Conservation (phyloP, 2,329 filamentous ascomycete genomes). For the Scopulariopsis brevicaulis region DNA sequence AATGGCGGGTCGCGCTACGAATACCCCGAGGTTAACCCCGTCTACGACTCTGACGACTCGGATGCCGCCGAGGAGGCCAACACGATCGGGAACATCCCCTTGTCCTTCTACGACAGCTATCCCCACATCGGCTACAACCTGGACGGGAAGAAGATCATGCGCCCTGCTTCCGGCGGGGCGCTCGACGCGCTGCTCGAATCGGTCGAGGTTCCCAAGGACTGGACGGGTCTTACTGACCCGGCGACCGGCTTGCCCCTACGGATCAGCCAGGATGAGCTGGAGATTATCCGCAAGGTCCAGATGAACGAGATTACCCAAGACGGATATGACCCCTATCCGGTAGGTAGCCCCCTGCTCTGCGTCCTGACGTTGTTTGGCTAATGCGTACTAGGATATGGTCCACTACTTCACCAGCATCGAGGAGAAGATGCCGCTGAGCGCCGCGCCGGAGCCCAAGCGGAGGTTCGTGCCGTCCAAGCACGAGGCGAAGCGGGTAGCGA, state of each 20-base stretch:
- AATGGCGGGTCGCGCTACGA: conserved; percentile 86
- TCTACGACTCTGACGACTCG: conserved; percentile 92
- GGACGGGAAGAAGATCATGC: conserved; percentile 96
- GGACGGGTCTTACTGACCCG: conserved; percentile 91
- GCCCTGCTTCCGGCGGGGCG: conserved; percentile 86
- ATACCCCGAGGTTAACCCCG: conserved; percentile 86
- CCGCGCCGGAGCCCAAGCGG: conserved; percentile 90
- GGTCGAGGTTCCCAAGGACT: conserved; percentile 93
- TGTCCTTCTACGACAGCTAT: conserved; percentile 94
- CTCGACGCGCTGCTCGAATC: conserved; percentile 89
- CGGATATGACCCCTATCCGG: conserved; percentile 85
- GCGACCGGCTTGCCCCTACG: conserved; percentile 87
- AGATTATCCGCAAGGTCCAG: conserved; percentile 79
- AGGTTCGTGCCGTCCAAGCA: conserved; percentile 95
- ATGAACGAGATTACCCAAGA: conserved; percentile 81
- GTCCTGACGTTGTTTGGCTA: not conserved
- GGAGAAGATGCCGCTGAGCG: conserved; percentile 90
- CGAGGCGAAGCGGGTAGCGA: conserved; percentile 92
- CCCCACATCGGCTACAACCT: conserved; percentile 98
- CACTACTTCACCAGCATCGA: conserved; percentile 87
- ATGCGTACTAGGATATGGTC: conserved; percentile 55
- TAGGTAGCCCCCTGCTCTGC: conserved; percentile 20
- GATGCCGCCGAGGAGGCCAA: conserved; percentile 71
- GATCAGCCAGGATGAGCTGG: conserved; percentile 76
- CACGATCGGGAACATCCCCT: conserved; percentile 89